A percentile compares a stretch with the other conserved stretches of the same genome.
Evolutionary conservation across 305 asterid genomes (phyloP).

Genomic region (Fraxinus baroniana): DNA sequence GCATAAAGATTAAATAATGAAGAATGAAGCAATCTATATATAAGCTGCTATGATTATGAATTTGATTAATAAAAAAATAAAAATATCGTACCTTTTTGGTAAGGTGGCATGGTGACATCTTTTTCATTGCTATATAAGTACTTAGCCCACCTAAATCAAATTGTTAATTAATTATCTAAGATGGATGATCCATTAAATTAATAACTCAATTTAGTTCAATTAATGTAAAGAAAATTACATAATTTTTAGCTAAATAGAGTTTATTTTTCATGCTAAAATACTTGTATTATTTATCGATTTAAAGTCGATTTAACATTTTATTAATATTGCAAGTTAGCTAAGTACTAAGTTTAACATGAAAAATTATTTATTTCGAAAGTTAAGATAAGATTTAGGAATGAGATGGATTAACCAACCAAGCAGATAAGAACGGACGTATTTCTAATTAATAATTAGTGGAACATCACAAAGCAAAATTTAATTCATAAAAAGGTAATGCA

Average conservation of each 20-base stretch:
- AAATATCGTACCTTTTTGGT: neutral
- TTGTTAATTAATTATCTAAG: neutral
- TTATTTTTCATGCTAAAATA: neutral
- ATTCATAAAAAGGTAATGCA: neutral
- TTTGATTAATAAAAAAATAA: neutral
- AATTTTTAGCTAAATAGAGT: neutral
- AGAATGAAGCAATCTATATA: neutral
- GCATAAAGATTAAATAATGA: neutral
- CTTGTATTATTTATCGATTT: neutral
- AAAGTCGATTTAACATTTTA: no score
- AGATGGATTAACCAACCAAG: neutral
- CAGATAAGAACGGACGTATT: neutral
- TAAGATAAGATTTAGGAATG: neutral
- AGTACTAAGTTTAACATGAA: neutral
- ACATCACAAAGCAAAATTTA: neutral
- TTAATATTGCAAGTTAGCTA: neutral
- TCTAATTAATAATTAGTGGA: neutral
- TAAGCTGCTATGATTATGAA: neutral
- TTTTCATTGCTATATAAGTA: neutral
- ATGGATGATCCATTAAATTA: neutral
- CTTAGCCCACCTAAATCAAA: neutral
- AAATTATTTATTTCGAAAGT: neutral
- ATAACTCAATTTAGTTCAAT: neutral
- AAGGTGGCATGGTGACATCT: neutral
- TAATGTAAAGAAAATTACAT: neutral